Evolutionary conservation across 2,329 filamentous ascomycete species (phyloP), one percentile per base, ranked within the genome.

Genomic region (Cercospora sesami): DNA sequence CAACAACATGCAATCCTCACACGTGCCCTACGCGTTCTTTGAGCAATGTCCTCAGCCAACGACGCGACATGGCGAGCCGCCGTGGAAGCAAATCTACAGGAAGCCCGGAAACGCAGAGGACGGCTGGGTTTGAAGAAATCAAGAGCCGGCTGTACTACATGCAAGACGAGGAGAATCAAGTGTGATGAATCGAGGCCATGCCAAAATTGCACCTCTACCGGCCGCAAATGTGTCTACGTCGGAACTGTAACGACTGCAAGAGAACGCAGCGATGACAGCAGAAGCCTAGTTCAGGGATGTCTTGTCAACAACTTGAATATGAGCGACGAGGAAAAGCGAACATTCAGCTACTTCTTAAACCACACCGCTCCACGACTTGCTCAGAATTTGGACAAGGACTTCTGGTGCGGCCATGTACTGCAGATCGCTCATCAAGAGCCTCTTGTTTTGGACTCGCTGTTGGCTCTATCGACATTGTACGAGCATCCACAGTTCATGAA

Each of bases 151-250:
- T 73, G 72, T 53, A 26, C 58, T 2, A 72, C 71, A 9, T 73
- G 72, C 64, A 71, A 69, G 74, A 79, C 83, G 16, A 82, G 85
- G 61, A 83, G 83, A 58, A 81, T 87, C 63, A 87, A 87, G 73
- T 87, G 85, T 72, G 85, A 86, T 69, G 85, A 87, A 75, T 75
- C 74, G 18, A 85, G 82, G 58, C 85, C 85, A 1, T 87, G 86
- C 69, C 73, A 80, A 18, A 82, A 83, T 62, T 87, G 86, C 71
- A 80, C 79, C 36, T 84, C 82, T 64, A 86, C 84, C 2, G 84
- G 85, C 5, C 81, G 85, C 63, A 81, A 79, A 69, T 87, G 86
- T 72, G 85, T 86, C 72, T 67, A 64, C 12, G 18, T 18, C 18
- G 42, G 21, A 42, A 4, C 48, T 30, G 21, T 9, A 4, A 18